Percentiles rank a stretch among this genome's conserved stretches.
Evolutionary conservation across 192 early-diverging fungal species (phyloP).

Genomic region (Linnemannia elongata): DNA sequence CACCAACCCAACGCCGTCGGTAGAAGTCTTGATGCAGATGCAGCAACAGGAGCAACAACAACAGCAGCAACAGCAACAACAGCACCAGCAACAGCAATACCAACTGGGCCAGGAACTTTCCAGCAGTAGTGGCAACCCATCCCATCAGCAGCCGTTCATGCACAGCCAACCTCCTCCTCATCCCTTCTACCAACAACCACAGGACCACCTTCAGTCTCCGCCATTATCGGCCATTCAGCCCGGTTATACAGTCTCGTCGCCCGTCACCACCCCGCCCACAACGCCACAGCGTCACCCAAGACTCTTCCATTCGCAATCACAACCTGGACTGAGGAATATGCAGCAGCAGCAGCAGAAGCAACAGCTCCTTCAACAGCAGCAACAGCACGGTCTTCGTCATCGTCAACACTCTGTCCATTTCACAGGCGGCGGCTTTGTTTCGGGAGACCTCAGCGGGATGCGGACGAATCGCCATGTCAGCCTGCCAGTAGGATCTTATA

Average conservation of each 20-base stretch:
- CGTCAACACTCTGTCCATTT: slow-evolving; percentile 56
- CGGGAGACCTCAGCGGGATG: slow-evolving; percentile 35
- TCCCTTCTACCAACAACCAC: neutral
- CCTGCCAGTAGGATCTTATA: slow-evolving; percentile 39
- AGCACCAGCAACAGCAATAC: neutral
- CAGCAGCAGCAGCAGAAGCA: slow-evolving; percentile 52
- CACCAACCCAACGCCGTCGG: slow-evolving; percentile 26
- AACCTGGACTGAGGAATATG: slow-evolving; percentile 40
- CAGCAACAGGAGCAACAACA: slow-evolving; percentile 33
- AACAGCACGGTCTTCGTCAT: slow-evolving; percentile 32
- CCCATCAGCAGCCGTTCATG: neutral
- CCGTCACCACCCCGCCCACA: slow-evolving; percentile 29
- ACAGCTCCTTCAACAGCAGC: slow-evolving; percentile 32
- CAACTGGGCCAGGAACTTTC: neutral
- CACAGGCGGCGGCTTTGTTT: slow-evolving; percentile 43
- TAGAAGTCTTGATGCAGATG: slow-evolving; percentile 32
- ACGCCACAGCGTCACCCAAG: slow-evolving; percentile 41
- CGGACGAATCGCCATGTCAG: slow-evolving; percentile 41
- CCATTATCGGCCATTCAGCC: slow-evolving; percentile 15
- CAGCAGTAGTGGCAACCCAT: neutral
- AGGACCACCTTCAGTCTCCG: slow-evolving; percentile 28
- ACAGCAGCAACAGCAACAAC: slow-evolving; percentile 21
- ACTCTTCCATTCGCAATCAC: slow-evolving; percentile 51
- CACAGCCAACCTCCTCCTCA: slow-evolving; percentile 3
- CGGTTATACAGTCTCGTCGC: slow-evolving; percentile 19